Conservation (phyloP, 2,329 filamentous ascomycete genomes). For the Penicillium frequentans region DNA sequence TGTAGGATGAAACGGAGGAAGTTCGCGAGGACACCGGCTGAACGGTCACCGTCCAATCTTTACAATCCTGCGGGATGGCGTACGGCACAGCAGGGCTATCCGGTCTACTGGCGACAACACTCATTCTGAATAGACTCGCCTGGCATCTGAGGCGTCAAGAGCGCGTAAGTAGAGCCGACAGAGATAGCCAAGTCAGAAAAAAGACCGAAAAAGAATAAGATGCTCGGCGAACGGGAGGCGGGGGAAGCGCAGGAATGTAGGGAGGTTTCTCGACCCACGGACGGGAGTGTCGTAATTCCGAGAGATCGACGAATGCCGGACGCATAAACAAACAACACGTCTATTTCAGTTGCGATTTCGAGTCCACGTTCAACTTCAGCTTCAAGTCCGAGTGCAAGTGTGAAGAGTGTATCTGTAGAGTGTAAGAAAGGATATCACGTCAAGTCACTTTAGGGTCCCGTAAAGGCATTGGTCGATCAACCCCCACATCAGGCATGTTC, state of each 20-base stretch:
- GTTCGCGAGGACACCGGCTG: slow-evolving; percentile 33
- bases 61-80: slow-evolving; percentile 28
- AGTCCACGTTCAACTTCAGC: neutral
- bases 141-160: slow-evolving; percentile 18
- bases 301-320: slow-evolving; percentile 15
- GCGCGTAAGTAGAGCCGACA: slow-evolving; percentile 10
- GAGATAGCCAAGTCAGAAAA: neutral
- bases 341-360: neutral
- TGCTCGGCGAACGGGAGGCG: slow-evolving; percentile 9
- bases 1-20: slow-evolving; percentile 39
- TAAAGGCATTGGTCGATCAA: slow-evolving; percentile 16
- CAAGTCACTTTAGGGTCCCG: neutral
- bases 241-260: slow-evolving; percentile 20
- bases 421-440: neutral
- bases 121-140: slow-evolving; percentile 34
- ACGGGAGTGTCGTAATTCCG: slow-evolving; percentile 12
- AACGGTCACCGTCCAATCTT: slow-evolving; percentile 31
- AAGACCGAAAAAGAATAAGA: neutral
- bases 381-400: neutral
- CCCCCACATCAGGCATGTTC: slow-evolving; percentile 24
- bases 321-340: neutral
- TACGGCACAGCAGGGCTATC: slow-evolving; percentile 35
- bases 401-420: neutral
- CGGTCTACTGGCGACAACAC: slow-evolving; percentile 41
- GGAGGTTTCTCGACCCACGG: slow-evolving; percentile 6